Percentiles rank a stretch among this genome's conserved stretches.
Evolutionary conservation across 2,329 filamentous ascomycete species (phyloP).

Genomic region (Cladophialophora chaetospira): DNA sequence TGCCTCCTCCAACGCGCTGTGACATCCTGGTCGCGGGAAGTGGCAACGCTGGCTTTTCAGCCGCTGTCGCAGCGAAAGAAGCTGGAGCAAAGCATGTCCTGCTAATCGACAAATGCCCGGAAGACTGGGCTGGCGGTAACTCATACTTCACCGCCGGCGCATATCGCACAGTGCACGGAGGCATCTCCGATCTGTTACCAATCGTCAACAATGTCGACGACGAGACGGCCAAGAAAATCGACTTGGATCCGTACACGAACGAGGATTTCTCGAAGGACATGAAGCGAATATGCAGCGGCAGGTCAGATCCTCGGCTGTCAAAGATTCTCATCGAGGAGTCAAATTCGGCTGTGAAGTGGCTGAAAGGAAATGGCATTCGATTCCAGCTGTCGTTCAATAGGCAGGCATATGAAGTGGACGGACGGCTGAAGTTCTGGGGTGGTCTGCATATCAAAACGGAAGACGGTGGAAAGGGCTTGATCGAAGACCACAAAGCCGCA

Average conservation of each 20-base stretch:
- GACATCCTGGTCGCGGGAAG: slow-evolving; percentile 59
- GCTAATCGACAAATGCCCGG: slow-evolving; percentile 62
- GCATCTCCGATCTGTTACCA: slow-evolving; percentile 60
- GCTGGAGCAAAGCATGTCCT: slow-evolving; percentile 38
- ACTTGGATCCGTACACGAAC: slow-evolving; percentile 59
- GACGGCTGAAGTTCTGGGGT: slow-evolving; percentile 66
- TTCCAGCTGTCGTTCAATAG: slow-evolving; percentile 66
- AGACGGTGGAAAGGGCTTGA: slow-evolving; percentile 62
- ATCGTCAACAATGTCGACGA: slow-evolving; percentile 61
- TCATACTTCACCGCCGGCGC: slow-evolving; percentile 67
- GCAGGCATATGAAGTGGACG: slow-evolving; percentile 66
- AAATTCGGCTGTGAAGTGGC: slow-evolving; percentile 57
- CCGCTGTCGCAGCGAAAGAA: slow-evolving; percentile 60
- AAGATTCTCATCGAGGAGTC: slow-evolving; percentile 55
- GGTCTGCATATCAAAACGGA: slow-evolving; percentile 62
- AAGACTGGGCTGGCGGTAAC: slow-evolving; percentile 64
- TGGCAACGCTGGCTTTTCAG: slow-evolving; percentile 66
- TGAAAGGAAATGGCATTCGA: slow-evolving; percentile 55
- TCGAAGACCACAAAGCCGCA: slow-evolving; percentile 47
- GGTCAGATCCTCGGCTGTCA: slow-evolving; percentile 54
- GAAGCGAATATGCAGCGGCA: slow-evolving; percentile 56
- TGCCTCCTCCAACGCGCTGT: slow-evolving; percentile 11
- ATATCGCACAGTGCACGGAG: slow-evolving; percentile 59
- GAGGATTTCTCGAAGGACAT: slow-evolving; percentile 60
- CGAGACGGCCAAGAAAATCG: slow-evolving; percentile 50